Percentiles rank a stretch among this genome's conserved stretches.
phyloP scores from a whole-genome alignment of 1,284 basidiomycete genomes.

The Sporisorium exsertum region DNA sequence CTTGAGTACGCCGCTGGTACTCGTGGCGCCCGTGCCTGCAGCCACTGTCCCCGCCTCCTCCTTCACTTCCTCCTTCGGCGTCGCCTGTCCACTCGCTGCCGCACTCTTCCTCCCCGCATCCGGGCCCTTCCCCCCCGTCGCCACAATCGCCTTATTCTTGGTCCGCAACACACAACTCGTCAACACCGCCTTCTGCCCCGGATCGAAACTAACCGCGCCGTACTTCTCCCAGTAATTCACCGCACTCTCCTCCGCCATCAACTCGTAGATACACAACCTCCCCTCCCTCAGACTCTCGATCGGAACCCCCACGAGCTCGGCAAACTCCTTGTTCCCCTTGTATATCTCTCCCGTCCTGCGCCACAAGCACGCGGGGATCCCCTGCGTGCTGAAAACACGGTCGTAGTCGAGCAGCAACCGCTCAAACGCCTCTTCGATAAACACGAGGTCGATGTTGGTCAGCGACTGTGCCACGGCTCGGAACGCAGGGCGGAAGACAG shows the following conservation, averaged over 20 bases:
- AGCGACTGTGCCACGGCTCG: conserved; percentile 79
- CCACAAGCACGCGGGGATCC: conserved; percentile 96
- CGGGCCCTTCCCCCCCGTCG: background rate
- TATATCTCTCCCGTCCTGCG: conserved; percentile 97
- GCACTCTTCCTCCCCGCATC: background rate
- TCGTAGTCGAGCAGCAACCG: conserved; percentile 94
- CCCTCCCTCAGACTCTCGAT: conserved; percentile 86
- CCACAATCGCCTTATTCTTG: conserved; percentile 48
- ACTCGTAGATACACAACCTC: conserved; percentile 93
- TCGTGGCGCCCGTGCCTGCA: conserved; percentile 28
- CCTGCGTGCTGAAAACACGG: conserved; percentile 80
- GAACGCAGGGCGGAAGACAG: conserved; percentile 85
- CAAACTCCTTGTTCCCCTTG: conserved; percentile 95
- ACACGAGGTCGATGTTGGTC: conserved; percentile 94
- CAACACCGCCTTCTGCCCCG: conserved; percentile 83
- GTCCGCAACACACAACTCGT: conserved; percentile 84
- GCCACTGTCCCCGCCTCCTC: conserved; percentile 5
- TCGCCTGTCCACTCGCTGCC: conserved; percentile 7
- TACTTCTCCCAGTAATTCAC: conserved; percentile 91
- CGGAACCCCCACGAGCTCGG: conserved; percentile 85
- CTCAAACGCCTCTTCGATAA: conserved; percentile 87
- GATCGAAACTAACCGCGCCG: conserved; percentile 77
- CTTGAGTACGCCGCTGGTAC: conserved; percentile 32
- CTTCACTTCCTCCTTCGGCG: background rate
- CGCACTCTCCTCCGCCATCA: conserved; percentile 80